These are phyloP conservation scores for Sarcodon sp. DNA, from an alignment of 768 basidiomycete genomes.

Conservation along the genomic window DNA sequence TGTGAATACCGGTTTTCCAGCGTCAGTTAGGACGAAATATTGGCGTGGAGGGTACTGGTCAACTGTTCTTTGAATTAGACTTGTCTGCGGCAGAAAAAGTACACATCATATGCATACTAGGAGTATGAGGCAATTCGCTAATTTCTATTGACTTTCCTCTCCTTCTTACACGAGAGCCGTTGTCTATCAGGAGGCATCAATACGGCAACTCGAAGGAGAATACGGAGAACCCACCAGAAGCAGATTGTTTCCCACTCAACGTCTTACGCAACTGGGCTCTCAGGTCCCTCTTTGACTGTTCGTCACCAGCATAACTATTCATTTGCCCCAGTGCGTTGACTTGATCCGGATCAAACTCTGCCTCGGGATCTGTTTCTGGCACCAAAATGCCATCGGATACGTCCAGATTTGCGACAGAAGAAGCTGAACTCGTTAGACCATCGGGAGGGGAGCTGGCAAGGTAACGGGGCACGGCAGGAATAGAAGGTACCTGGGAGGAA, in stretches of 20 bases:
- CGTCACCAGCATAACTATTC: conserved; percentile 28
- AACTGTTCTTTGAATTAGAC: conserved; percentile 2
- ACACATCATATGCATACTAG: conserved; percentile 14
- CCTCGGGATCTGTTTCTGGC: conserved; percentile 55
- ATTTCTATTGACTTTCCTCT: conserved; percentile 12
- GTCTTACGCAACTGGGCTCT: conserved; percentile 65
- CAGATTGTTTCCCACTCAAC: conserved; percentile 36
- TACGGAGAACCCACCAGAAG: conserved; percentile 26
- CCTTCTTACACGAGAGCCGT: neutral
- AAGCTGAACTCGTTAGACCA: conserved; percentile 29
- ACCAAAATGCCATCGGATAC: conserved; percentile 56
- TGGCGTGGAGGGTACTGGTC: conserved; percentile 42
- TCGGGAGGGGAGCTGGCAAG: neutral
- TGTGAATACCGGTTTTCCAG: conserved; percentile 94
- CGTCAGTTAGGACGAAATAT: conserved; percentile 89
- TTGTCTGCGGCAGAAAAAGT: neutral
- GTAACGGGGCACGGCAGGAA: too few relatives aligned
- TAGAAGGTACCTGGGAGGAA: too few relatives aligned
- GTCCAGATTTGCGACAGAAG: conserved; percentile 58
- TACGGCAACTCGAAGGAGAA: neutral
- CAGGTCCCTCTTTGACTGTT: conserved; percentile 48
- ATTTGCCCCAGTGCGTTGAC: conserved; percentile 31
- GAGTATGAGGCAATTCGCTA: conserved; percentile 25
- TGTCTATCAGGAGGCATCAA: neutral
- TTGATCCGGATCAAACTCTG: conserved; percentile 43